Base-by-base conservation (phyloP, 441 rosid genomes). In the Metrosideros polymorpha region DNA sequence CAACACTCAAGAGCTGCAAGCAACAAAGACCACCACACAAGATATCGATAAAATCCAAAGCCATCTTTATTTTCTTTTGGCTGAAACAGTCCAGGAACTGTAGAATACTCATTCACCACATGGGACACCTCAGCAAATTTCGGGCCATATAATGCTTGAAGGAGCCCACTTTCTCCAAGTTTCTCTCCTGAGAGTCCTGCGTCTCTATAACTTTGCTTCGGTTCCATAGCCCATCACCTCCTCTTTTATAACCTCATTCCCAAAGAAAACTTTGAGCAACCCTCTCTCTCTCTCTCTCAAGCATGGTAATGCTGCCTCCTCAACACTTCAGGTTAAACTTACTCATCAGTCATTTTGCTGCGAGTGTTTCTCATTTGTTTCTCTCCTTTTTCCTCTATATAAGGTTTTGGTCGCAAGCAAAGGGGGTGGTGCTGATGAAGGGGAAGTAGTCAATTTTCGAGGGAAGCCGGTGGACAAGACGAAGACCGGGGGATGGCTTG, bases 401-500 rank as follows among this genome's bases (percentile, higher is more conserved):
- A 92, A 95, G 98, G 98, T 94, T 90, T 90, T 94, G 88, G 92
- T 91, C 84, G 88, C 90, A 42, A 89, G 87, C 57, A 88, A 91
- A 43, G 92, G 93, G 52, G 93, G 91, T 35, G 91, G 91, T 45
- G 89, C 88, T 4, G 55, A 88, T 19, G 86, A 86, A 24, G 96
- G 91, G 59, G 55, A 86, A 45, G 89, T 89, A 6, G 91, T 93
- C 15, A 94, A 97, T 88, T 93, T 88, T 85, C 84, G 87, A 88
- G 98, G 99, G 85, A 92, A 93, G 32, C 97, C 93, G 0, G 97
- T 66, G 15, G 98, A 94, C 89, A 95, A 94, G 89, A 91, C 96
- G 25, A 94, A 90, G 91, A 95, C 95, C 75, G 99, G 99, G 12
- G 97, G 99, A 84, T 95, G 99, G 99, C 89, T 96, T 24, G 96